Evolutionary conservation across 441 rosid species (phyloP).

Genomic region (Metrosideros polymorpha): DNA sequence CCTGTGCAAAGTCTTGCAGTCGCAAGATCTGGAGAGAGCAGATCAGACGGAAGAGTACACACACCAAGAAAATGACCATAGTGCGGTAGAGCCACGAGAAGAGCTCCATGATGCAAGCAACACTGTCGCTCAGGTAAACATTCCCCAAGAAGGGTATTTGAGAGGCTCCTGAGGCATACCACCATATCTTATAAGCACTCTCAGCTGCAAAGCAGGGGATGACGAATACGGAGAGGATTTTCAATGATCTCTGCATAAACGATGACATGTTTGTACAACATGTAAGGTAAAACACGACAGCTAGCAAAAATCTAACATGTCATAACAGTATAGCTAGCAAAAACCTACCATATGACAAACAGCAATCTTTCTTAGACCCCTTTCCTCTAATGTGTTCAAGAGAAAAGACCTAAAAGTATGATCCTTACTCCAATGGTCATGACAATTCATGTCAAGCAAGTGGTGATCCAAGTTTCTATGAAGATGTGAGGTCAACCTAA

Average conservation of each 20-base stretch:
- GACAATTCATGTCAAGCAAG: not conserved
- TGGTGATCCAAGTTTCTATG: not conserved
- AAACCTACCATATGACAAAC: not conserved
- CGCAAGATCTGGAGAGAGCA: constrained; percentile 91
- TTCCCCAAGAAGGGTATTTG: constrained; percentile 83
- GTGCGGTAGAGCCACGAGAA: constrained; percentile 90
- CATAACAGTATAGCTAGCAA: not conserved
- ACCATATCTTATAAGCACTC: constrained; percentile 85
- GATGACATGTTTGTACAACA: not conserved
- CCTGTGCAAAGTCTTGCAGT: constrained; percentile 71
- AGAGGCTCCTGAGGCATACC: constrained; percentile 93
- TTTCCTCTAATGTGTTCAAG: not conserved
- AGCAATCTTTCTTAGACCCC: not conserved
- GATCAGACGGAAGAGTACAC: constrained; percentile 75
- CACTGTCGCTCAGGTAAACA: constrained; percentile 56
- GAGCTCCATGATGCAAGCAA: constrained; percentile 80
- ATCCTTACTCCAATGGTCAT: not conserved
- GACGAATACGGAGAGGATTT: constrained; percentile 57
- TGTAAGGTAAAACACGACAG: not conserved
- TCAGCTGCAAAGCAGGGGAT: constrained; percentile 69
- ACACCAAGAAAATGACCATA: constrained; percentile 62
- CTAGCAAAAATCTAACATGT: not conserved
- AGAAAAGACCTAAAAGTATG: not conserved
- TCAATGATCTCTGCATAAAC: constrained; percentile 64
- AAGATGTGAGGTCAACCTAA: not conserved